Evolutionary conservation across 1,284 basidiomycete genomes (phyloP).

Genomic region (Cryptococcus maquisensis): DNA sequence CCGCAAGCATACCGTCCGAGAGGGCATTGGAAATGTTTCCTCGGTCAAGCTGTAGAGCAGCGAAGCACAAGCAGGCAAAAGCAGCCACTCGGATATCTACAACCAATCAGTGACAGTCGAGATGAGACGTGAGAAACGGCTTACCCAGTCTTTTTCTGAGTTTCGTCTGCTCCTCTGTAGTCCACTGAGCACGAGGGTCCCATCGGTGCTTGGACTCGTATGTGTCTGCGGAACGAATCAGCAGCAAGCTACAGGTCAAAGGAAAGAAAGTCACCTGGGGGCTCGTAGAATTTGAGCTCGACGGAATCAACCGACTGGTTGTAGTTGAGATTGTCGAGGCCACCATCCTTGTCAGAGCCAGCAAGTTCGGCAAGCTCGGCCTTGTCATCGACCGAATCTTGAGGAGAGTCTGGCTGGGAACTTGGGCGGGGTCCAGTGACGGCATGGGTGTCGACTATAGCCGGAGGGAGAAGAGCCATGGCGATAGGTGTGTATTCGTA

Average conservation of each 20-base stretch:
- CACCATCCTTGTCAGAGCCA: background rate
- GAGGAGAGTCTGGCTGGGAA: background rate
- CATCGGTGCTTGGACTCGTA: background rate
- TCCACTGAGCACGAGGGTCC: conserved; percentile 29
- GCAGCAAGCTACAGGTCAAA: conserved; percentile 43
- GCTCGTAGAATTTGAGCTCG: conserved; percentile 23
- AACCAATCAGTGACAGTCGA: background rate
- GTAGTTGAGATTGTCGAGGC: too few relatives aligned
- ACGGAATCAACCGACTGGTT: background rate
- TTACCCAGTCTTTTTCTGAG: conserved; percentile 25
- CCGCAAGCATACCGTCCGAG: conserved; percentile 47
- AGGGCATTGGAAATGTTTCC: conserved; percentile 38
- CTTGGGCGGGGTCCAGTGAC: background rate
- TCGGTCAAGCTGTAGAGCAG: conserved; percentile 36
- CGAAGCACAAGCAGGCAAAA: conserved; percentile 30
- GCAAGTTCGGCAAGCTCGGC: background rate
- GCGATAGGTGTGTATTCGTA: background rate
- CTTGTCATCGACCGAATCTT: background rate
- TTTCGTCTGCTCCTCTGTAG: conserved; percentile 37
- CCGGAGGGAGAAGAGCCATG: background rate
- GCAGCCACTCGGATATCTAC: conserved; percentile 2
- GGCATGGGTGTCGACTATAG: background rate
- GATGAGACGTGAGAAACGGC: background rate
- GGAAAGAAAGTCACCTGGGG: conserved; percentile 37
- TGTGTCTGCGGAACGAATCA: conserved; percentile 12